Evolutionary conservation across 306 rosid genomes (phyloP).

Genomic region (Quillaja saponaria): DNA sequence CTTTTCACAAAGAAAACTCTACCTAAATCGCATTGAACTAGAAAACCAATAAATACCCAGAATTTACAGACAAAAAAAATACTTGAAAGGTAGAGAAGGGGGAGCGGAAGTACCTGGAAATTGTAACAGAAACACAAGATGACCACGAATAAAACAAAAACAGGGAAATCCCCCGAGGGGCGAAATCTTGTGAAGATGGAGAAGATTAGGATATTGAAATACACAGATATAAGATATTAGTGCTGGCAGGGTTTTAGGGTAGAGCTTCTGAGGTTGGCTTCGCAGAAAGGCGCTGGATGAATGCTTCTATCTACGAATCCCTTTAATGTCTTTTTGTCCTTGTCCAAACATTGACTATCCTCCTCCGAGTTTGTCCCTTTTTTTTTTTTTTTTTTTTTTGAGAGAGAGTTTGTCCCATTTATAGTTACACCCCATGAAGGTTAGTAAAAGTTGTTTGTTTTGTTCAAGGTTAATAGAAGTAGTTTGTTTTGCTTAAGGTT

Average conservation of each 20-base stretch:
- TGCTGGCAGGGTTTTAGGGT: conserved; percentile 38
- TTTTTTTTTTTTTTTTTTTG: neutral
- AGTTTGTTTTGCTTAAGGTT: too few relatives aligned
- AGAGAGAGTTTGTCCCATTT: neutral
- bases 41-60: too few relatives aligned
- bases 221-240: conserved; percentile 13
- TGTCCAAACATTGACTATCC: too few relatives aligned
- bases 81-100: too few relatives aligned
- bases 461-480: too few relatives aligned
- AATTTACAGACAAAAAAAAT: neutral
- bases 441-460: too few relatives aligned
- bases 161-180: conserved; percentile 4
- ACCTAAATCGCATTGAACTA: too few relatives aligned
- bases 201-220: conserved; percentile 20
- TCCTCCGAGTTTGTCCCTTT: neutral
- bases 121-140: neutral
- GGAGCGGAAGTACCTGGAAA: conserved; percentile 27
- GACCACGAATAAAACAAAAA: neutral
- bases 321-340: conserved; percentile 14
- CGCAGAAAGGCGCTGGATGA: neutral
- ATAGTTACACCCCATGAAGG: neutral
- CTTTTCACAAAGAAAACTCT: too few relatives aligned
- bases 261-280: neutral
- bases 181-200: conserved; percentile 4
- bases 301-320: too few relatives aligned